Percentiles rank a stretch among this genome's conserved stretches.
phyloP scores from a whole-genome alignment of 257 asterid genomes.

The Ophiorrhiza pumila region DNA sequence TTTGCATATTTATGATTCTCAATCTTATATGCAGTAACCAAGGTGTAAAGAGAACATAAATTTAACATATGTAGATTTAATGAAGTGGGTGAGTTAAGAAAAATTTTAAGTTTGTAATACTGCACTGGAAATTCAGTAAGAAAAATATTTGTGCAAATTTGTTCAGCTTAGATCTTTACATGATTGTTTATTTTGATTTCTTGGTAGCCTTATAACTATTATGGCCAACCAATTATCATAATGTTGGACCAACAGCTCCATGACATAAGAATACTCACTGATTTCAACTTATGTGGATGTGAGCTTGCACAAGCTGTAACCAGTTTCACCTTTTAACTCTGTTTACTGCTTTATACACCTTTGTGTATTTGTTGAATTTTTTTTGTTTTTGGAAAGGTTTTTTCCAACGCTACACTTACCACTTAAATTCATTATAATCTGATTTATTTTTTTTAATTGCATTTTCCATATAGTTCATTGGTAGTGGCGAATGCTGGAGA shows the following conservation, averaged over 20 bases:
- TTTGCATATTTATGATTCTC: not conserved
- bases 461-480: conserved; percentile 49
- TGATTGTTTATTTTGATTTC: not conserved
- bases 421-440: not conserved
- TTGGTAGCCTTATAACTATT: not conserved
- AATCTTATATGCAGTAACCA: not conserved
- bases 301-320: not conserved
- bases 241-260: not conserved
- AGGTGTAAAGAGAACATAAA: not conserved
- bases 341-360: not conserved
- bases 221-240: not conserved
- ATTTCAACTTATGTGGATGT: not conserved
- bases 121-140: not conserved
- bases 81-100: not conserved
- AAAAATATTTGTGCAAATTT: not conserved
- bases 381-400: not conserved
- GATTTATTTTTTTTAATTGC: conserved; percentile 5
- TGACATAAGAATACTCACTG: not conserved
- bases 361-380: not conserved
- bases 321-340: not conserved
- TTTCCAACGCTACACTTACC: not conserved
- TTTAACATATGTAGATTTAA: no score
- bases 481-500: conserved; percentile 99
- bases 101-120: not conserved
- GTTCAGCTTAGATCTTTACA: no score